Evolutionary conservation across 768 basidiomycete species (phyloP).

Genomic region (Pholiota molesta): DNA sequence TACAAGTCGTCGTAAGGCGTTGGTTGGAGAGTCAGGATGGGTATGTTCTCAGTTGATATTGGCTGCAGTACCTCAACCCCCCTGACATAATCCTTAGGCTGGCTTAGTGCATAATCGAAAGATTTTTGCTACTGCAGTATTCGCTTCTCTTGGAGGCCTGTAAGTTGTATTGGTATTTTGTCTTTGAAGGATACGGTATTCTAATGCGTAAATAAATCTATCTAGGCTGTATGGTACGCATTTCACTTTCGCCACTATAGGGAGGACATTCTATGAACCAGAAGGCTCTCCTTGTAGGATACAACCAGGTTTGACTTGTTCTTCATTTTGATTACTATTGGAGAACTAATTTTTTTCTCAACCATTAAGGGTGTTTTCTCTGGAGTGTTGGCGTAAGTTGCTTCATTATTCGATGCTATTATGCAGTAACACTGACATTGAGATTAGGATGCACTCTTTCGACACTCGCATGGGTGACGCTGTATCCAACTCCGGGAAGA

Average conservation of each 20-base stretch:
- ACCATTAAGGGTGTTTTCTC: conserved; percentile 69
- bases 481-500: conserved; percentile 50
- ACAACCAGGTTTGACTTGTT: conserved; percentile 54
- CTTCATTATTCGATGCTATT: conserved; percentile 2
- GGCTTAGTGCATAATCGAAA: conserved; percentile 68
- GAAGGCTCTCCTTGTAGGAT: conserved; percentile 40
- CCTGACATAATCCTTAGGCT: conserved; percentile 36
- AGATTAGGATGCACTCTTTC: conserved; percentile 52
- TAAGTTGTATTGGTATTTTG: conserved; percentile 34
- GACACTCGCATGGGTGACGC: conserved; percentile 57
- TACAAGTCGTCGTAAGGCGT: conserved; percentile 50
- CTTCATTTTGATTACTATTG: not conserved
- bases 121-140: conserved; percentile 70
- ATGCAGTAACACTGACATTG: not conserved
- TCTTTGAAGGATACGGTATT: not conserved
- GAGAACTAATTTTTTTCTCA: not conserved
- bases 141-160: conserved; percentile 80
- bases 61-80: conserved; percentile 1
- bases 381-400: conserved; percentile 62
- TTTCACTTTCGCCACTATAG: not conserved
- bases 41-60: conserved; percentile 31
- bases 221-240: conserved; percentile 61
- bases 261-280: conserved; percentile 2
- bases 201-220: not conserved
- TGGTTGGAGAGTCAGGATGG: conserved; percentile 72